Base-by-base conservation (phyloP, 805 yeast genomes). In the Metschnikowia rubicola region DNA sequence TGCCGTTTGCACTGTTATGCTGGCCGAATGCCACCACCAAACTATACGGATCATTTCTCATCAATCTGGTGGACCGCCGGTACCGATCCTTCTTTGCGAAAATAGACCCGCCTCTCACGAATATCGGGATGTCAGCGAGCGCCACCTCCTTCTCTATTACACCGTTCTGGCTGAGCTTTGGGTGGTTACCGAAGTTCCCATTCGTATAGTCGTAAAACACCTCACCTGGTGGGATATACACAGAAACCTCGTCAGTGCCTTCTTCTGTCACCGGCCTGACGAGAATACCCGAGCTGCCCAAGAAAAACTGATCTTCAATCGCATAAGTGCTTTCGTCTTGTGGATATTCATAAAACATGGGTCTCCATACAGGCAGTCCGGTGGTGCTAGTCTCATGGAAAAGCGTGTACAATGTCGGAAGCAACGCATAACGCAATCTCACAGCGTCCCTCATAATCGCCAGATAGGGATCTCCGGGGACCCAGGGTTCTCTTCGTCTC, bases 401-500 rank as follows among this genome's bases (percentile, higher is more conserved):
- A 10, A 80, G 78, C 2, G 96, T 90, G 64, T 94, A 94, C 41
- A 88, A 66, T 6, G 84, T 73, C 0, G 98, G 96, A 41, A 92
- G 70, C 42, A 94, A 68, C 15, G 76, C 66, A 65, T 94, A 94
- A 50, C 99, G 76, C 54, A 88, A 71, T 44, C 70, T 73, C 8
- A 94, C 75, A 0, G 96, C 84, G 39, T 86, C 84, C 50, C 86
- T 77, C 47, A 91, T 84, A 19, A 77, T 62, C 0, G 79, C 67
- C 8, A 84, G 80, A 55, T 80, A 81, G 2, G 92, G 91, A 30
- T 84, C 95, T 8, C 87, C 86, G 2, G 86, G 74, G 39, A 92
- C 64, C 84, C 89, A 92, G 1, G 99, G 99, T 64, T 94, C 99
- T 52, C 97, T 79, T 67, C 98, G 81, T 59, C 85, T 76, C 0